Percentiles rank a stretch among this genome's conserved stretches.
phyloP scores from a whole-genome alignment of 2,329 filamentous ascomycete species.

The Rhynchosporium secalis region DNA sequence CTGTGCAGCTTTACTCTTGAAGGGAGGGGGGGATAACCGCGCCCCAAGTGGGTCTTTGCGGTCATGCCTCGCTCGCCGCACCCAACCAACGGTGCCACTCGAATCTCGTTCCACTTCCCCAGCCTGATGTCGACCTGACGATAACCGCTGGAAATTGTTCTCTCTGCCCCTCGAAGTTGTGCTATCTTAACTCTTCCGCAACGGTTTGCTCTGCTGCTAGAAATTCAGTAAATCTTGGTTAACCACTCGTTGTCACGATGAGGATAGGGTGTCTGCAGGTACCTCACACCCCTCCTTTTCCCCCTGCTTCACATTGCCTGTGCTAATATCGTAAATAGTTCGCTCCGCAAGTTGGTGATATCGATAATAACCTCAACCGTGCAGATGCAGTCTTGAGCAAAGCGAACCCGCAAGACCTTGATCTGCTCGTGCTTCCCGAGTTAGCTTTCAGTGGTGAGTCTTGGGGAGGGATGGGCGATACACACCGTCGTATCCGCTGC shows the following conservation, averaged over 20 bases:
- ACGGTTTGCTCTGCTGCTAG: not conserved
- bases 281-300: not conserved
- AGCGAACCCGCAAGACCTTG: too few species aligned
- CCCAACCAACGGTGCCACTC: too few species aligned
- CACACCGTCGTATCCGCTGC: too few species aligned
- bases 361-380: too few species aligned
- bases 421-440: too few species aligned
- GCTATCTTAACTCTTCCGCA: not conserved
- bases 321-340: constrained; percentile 49
- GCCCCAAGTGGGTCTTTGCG: not conserved
- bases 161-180: too few species aligned
- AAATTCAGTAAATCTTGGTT: constrained; percentile 9
- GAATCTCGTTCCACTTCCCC: not conserved
- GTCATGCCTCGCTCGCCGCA: too few species aligned
- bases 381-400: too few species aligned
- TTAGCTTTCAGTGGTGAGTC: too few species aligned
- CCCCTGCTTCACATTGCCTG: not conserved
- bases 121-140: not conserved
- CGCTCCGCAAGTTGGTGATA: constrained; percentile 47
- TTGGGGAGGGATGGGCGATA: constrained; percentile 29
- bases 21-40: too few species aligned
- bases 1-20: too few species aligned
- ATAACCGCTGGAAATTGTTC: not conserved
- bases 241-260: constrained; percentile 25
- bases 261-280: constrained; percentile 30